Base-by-base conservation (phyloP, 495 filamentous ascomycete genomes). In the Hypoxylon lienhwacheense region DNA sequence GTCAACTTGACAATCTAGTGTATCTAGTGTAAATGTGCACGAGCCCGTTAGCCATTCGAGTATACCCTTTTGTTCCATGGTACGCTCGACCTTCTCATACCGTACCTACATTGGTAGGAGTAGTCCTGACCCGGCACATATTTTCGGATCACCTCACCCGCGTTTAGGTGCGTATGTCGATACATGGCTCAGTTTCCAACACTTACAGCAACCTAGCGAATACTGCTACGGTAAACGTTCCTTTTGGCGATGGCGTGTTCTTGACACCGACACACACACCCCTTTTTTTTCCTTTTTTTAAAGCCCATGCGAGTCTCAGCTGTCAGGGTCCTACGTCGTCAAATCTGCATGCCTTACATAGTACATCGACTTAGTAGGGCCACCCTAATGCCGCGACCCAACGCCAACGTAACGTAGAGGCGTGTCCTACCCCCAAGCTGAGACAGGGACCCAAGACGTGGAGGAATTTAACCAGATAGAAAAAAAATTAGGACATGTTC, bases 161-260 rank as follows among this genome's bases (percentile, higher is more conserved):
- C 31, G 49, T 41, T 53, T 45, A 53, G 20, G 14, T 26, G 20
- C 25, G 14, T 21, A 45, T 45, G 41, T 32, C 24, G 24, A 46
- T 54, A 54, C 42, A 54, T 54, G 47, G 47, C 42, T 55, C 35
- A 15, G 42, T 55, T 47, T 44, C 40, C 43, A 42, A 47, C 22
- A 10, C 48, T 20, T 35, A 22, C 29, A 34, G 20, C 37, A 52
- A 25, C 36, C 34, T 19, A 25, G 20, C 43, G 35, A 47, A 55
- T 55, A 55, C 52, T 34, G 47, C n/a, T n/a, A 36, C 15, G 26
- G 25, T 25, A 35, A 19, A 19, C 8, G 14, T 54, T 15, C 39
- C 46, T 34, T 47, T 41, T 44, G 36, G 44, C 37, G 34, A 32
- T 16, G 22, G 8, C 36, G 35, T 21, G 17, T 47, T 32, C 46